Conservation (phyloP, 768 basidiomycete species). For the Candolleomyces efflorescens region DNA sequence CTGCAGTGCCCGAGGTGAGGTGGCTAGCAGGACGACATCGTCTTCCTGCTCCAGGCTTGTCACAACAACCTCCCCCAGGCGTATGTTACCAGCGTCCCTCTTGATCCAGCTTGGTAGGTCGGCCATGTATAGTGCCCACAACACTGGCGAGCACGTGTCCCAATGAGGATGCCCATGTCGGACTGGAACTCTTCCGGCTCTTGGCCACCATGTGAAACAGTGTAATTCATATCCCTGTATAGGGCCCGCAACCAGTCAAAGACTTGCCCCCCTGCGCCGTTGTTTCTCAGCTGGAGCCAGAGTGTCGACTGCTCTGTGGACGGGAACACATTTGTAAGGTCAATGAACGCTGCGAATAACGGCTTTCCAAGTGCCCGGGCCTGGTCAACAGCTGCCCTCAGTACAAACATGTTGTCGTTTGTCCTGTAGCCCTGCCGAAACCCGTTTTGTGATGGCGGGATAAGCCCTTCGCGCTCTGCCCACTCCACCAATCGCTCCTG, state of each 20-base stretch:
- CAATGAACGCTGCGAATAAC: background rate
- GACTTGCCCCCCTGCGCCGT: background rate
- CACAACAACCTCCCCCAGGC: background rate
- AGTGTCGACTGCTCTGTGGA: background rate
- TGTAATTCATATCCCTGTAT: background rate
- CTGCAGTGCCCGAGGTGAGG: slow-evolving; percentile 13
- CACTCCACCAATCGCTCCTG: slow-evolving; percentile 14
- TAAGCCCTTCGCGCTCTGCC: slow-evolving; percentile 11
- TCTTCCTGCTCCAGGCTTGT: slow-evolving; percentile 22
- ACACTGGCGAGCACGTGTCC: background rate
- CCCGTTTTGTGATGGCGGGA: slow-evolving; percentile 28
- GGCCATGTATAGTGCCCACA: background rate
- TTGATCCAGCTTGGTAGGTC: background rate
- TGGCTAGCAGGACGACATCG: slow-evolving; percentile 19
- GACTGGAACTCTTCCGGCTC: background rate
- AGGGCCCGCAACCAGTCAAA: background rate
- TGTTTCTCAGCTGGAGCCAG: background rate
- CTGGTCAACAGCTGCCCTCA: background rate
- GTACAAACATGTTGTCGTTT: slow-evolving; percentile 15
- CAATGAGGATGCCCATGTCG: background rate
- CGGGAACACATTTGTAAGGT: background rate
- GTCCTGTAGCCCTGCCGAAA: slow-evolving; percentile 22
- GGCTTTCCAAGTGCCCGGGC: background rate
- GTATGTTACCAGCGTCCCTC: background rate
- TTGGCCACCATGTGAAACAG: background rate